Evolutionary conservation across 164 flowering plant species (phyloP), one percentile per base, ranked within the genome.

Genomic region (Warburgia ugandensis): DNA sequence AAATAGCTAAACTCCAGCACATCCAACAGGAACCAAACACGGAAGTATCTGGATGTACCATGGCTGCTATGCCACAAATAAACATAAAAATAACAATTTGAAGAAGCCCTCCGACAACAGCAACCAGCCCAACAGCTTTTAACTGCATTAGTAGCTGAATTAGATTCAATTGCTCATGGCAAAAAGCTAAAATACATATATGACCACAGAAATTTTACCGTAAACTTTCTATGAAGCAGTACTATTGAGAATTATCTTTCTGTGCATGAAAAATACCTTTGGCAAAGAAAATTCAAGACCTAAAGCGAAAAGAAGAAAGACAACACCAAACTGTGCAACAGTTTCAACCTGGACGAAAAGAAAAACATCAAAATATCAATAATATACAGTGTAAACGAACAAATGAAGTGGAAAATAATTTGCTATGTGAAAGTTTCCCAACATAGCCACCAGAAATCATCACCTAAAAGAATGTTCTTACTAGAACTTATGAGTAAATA

Each of bases 311-410:
- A 89, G 86, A 61, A 94, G 97, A 66, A 94, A 94, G 38, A 94
- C 87, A 52, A 94, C 99, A 55, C 99, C 99, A 73, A 94, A 94
- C 46, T 89, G 99, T 31, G 99, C 99, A 58, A 94, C 77, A 42
- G 99, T 94, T 68, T 86, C 97, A 72, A 94, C 99, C 99, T 94
- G 81, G n/a, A 63, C 29, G 23, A 43, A 57, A 37, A 36, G 31
- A 28, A 41, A 37, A 45, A 45, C 14, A n/a, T 23, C 12, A 28
- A 47, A 48, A 10, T 48, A 0, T 29, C 2, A 6, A 11, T 22
- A 16, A n/a, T n/a, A n/a, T n/a, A n/a, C n/a, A n/a, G n/a, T n/a
- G n/a, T n/a, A n/a, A n/a, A n/a, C n/a, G 0, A 42, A 16, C 25
- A 42, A 9, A 42, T 3, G 11, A 42, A 42, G 5, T 20, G 25